Base-by-base conservation (phyloP, 495 filamentous ascomycete genomes). In the Hyaloscypha finlandica region DNA sequence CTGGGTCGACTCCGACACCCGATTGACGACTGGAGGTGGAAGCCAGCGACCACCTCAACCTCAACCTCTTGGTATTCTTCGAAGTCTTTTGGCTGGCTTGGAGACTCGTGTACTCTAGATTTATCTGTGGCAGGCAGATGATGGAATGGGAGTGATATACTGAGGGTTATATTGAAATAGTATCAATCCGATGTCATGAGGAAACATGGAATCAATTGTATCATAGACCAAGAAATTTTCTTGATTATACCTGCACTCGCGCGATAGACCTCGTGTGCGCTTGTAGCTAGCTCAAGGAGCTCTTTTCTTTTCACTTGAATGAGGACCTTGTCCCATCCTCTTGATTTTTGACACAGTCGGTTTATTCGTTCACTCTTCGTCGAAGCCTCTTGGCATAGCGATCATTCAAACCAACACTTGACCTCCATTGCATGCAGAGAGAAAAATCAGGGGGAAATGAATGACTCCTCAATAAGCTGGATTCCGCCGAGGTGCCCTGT, bases 161-260 rank as follows among this genome's bases (percentile, higher is more conserved):
- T 31, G 63, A 51, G 54, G 32, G 51, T 59, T 29, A 22, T 35
- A 31, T 33, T 31, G 35, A 30, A 58, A 52, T 58, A 61, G 48
- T 31, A 64, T 63, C 59, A 42, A 65, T 55, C 39, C 35, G 63
- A 65, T 61, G 63, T 65, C 65, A 69, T 69, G 67, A 69, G 60
- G 45, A 35, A 60, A 48, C 14, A 67, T 61, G 22, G 31, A 48
- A 48, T 19, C 37, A 42, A 61, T 61, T 61, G 59, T 45, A 61
- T 56, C 29, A 56, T 56, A 29, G 29, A 56, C 9, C 35, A 37
- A 16, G 9, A 19, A 48, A 48, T 48, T 48, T 48, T 48, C 11
- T 19, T 12, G 4, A 19, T 48, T 48, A 3, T 48, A 14, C 16
- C 12, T 48, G 42, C 16, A 14, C 16, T 48, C 16, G 11, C 9